A percentile compares a stretch with the other conserved stretches of the same genome.
phyloP scores from a whole-genome alignment of 768 basidiomycete genomes.

The Coprinopsis sp. region DNA sequence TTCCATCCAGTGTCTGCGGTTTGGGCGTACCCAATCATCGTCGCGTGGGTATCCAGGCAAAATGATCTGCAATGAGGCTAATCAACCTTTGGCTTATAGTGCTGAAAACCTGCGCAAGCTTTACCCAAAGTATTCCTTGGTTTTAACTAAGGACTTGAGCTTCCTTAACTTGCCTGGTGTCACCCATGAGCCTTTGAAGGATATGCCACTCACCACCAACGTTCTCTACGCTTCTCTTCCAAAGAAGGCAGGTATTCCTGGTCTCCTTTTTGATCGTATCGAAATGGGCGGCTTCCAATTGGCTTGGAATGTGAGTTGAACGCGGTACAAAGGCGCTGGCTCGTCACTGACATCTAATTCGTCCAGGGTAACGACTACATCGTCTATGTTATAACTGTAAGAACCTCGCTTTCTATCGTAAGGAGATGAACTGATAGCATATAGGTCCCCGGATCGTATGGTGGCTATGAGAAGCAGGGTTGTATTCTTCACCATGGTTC shows the following conservation, averaged over 20 bases:
- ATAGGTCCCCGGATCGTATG: slow-evolving; percentile 31
- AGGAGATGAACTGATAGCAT: background rate
- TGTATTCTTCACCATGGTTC: slow-evolving; percentile 61
- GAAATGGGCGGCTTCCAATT: slow-evolving; percentile 52
- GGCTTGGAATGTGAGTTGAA: slow-evolving; percentile 51
- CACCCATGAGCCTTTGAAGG: slow-evolving; percentile 38
- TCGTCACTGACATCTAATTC: background rate
- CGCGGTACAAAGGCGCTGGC: background rate
- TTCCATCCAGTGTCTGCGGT: background rate
- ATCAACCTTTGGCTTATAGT: slow-evolving; percentile 20
- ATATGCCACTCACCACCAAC: slow-evolving; percentile 47
- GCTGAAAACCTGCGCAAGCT: slow-evolving; percentile 47
- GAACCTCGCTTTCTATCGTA: slow-evolving; percentile 12
- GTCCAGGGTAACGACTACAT: slow-evolving; percentile 50
- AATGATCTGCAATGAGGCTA: background rate
- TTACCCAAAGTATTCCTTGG: slow-evolving; percentile 59
- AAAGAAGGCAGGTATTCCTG: slow-evolving; percentile 40
- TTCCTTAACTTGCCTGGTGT: slow-evolving; percentile 50
- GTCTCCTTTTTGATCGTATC: slow-evolving; percentile 48
- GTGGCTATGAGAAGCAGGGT: slow-evolving; percentile 25
- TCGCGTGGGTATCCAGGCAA: slow-evolving; percentile 33
- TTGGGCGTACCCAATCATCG: slow-evolving; percentile 18
- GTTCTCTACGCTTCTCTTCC: slow-evolving; percentile 45
- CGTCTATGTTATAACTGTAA: slow-evolving; percentile 47
- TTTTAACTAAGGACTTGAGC: slow-evolving; percentile 43